Evolutionary conservation across 2,329 filamentous ascomycete genomes (phyloP).

Genomic region (Colletotrichum navitas): DNA sequence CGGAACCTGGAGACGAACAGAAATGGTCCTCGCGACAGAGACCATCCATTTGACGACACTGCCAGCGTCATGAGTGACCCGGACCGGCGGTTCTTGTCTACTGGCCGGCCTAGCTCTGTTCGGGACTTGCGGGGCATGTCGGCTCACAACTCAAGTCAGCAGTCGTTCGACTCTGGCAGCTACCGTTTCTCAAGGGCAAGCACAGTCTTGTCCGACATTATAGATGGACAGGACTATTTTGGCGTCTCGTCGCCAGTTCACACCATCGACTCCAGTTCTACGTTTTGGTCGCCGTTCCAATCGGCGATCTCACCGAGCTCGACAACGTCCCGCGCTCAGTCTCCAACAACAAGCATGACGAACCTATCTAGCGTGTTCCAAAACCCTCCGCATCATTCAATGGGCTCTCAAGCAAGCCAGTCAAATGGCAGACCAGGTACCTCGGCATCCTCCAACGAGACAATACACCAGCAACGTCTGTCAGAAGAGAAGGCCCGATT

Average conservation of each 20-base stretch:
- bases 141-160: constrained; percentile 74
- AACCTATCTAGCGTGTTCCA: constrained; percentile 67
- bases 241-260: constrained; percentile 75
- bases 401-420: constrained; percentile 60
- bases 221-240: constrained; percentile 80
- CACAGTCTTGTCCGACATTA: constrained; percentile 72
- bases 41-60: constrained; percentile 65
- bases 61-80: constrained; percentile 68
- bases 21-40: constrained; percentile 57
- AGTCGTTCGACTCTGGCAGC: constrained; percentile 77
- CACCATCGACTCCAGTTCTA: constrained; percentile 80
- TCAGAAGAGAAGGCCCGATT: constrained; percentile 83
- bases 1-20: constrained; percentile 65
- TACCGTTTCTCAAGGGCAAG: constrained; percentile 70
- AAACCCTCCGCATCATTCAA: constrained; percentile 55
- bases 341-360: constrained; percentile 71
- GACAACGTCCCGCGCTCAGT: constrained; percentile 69
- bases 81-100: constrained; percentile 61
- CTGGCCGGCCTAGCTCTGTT: constrained; percentile 63
- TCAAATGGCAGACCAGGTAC: constrained; percentile 72
- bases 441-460: constrained; percentile 76
- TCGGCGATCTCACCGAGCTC: constrained; percentile 74
- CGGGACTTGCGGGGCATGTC: constrained; percentile 70
- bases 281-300: constrained; percentile 92
- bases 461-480: constrained; percentile 71